Base-by-base conservation (phyloP, 2,329 filamentous ascomycete genomes). In the Hypoxylon sp. region DNA sequence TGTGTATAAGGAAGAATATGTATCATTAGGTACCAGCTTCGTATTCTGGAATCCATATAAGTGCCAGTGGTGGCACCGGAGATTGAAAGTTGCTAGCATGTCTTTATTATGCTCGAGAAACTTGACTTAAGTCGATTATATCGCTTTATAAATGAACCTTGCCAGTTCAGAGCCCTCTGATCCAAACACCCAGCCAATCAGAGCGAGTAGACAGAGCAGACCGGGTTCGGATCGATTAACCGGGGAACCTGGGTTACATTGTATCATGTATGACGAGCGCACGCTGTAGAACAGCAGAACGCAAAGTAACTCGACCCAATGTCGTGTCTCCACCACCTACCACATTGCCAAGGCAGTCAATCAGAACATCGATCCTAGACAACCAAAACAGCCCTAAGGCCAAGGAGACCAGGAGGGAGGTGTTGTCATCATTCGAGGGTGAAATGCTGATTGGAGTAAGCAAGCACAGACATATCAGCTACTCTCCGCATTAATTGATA, bases 1-100 rank as follows among this genome's bases (percentile, higher is more conserved):
- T 65, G 50, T 73, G 69, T 75, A 74, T 55, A 60, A 65, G 6
- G 28, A 9, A 72, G 68, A 65, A 63, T 70, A 68, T 76, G 73
- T 75, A 75, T 72, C 67, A 72, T 56, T 70, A 72, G 73, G 72
- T 72, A 70, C 60, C 67, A 68, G 17, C 28, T 62, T 69, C 60
- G 38, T 66, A 59, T 63, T 50, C 36, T 34, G 43, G n/a, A 53
- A 67, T 46, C 50, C 49, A 56, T 46, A 59, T 52, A 50, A 60
- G 41, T 63, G 52, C 52, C 43, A 49, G 46, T 61, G 50, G 34
- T 63, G 51, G 61, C 21, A 41, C 55, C 61, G 46, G 48, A 56
- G 58, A 55, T 56, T 45, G 41, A 63, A 43, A 55, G 21, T 25
- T 28, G 32, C 38, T 25, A 4, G 38, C 38, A 50, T 60, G 32